phyloP scores from a whole-genome alignment of 2,329 filamentous ascomycete genomes.

The Dothiorella sarmentorum region DNA sequence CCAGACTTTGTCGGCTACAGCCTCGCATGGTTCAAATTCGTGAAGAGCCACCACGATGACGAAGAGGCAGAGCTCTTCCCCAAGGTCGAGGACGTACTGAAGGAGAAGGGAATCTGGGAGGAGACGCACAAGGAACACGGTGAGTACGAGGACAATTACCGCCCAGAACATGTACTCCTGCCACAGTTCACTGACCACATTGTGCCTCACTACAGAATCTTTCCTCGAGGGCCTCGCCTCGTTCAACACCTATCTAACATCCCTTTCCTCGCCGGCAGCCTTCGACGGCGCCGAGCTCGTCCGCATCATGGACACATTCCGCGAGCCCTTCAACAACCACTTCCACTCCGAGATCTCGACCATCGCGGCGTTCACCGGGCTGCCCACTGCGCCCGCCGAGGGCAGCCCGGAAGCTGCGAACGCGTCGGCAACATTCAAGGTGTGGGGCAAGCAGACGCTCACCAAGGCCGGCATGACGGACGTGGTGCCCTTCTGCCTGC shows the following conservation, averaged over 20 bases:
- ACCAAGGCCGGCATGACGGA: conserved; percentile 58
- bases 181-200: not conserved
- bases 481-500: conserved; percentile 62
- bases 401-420: conserved; percentile 44
- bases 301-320: conserved; percentile 30
- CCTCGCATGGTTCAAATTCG: conserved; percentile 33
- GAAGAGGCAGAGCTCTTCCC: conserved; percentile 37
- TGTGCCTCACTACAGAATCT: conserved; percentile 23
- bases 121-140: conserved; percentile 35
- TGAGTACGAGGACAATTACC: conserved; percentile 18
- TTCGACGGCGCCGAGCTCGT: conserved; percentile 28
- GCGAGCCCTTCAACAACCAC: conserved; percentile 28
- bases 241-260: conserved; percentile 28
- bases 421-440: conserved; percentile 54
- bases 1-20: conserved; percentile 36
- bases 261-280: conserved; percentile 22
- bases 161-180: not conserved
- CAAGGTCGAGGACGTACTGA: conserved; percentile 30
- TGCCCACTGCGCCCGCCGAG: conserved; percentile 50
- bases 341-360: conserved; percentile 35
- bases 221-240: conserved; percentile 28
- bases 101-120: conserved; percentile 29
- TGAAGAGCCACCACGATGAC: conserved; percentile 37
- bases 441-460: conserved; percentile 62
- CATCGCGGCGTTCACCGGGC: conserved; percentile 38